A percentile compares a stretch with the other conserved stretches of the same genome.
phyloP scores from a whole-genome alignment of 2,329 filamentous ascomycete genomes.

The Penicillium brasilianum region DNA sequence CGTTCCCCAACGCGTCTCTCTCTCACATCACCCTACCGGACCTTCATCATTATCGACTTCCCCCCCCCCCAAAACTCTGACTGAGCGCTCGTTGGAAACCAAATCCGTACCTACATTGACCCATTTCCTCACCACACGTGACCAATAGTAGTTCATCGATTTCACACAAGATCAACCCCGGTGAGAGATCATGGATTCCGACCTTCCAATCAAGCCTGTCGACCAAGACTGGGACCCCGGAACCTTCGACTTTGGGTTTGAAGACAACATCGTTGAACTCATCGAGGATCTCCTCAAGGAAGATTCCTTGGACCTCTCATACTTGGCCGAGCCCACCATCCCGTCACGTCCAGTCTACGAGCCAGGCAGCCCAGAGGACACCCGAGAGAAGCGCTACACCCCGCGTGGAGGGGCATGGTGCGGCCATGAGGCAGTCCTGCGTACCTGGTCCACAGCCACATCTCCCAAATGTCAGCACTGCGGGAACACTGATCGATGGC shows the following conservation, averaged over 20 bases:
- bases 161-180: neutral
- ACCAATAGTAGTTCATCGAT: neutral
- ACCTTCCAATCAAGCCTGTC: neutral
- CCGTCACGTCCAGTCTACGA: neutral
- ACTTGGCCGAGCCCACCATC: neutral
- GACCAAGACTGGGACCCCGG: neutral
- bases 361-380: conserved; percentile 1
- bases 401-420: conserved; percentile 19
- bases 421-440: conserved; percentile 70
- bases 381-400: conserved; percentile 11
- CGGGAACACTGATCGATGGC: conserved; percentile 63
- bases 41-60: neutral
- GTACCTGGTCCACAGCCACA: conserved; percentile 57
- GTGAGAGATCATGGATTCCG: neutral
- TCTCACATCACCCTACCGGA: neutral
- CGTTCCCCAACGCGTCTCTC: neutral
- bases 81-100: neutral
- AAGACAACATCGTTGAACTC: neutral
- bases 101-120: neutral
- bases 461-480: conserved; percentile 63
- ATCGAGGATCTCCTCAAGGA: neutral
- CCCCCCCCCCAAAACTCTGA: no score
- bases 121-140: neutral
- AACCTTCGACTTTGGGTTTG: neutral
- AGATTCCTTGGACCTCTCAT: neutral